phyloP scores from a whole-genome alignment of 2,329 filamentous ascomycete species.

The Alternaria sp. region DNA sequence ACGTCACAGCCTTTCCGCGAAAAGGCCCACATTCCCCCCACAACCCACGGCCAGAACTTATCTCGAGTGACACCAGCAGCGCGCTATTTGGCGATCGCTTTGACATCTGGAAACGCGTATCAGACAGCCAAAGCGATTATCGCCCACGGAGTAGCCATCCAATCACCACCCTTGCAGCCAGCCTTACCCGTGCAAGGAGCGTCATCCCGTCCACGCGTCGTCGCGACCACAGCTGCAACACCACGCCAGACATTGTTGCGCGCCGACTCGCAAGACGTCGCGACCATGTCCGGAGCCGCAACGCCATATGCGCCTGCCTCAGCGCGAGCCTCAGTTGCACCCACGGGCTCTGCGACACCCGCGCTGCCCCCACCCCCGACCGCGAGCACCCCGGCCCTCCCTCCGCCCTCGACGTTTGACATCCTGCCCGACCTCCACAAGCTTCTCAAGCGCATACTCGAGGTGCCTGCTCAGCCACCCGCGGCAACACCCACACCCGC shows the following conservation, averaged over 20 bases:
- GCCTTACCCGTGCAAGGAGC: constrained; percentile 24
- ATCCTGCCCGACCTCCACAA: constrained; percentile 81
- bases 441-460: constrained; percentile 76
- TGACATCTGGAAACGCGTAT: constrained; percentile 2
- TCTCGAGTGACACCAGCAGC: constrained; percentile 17
- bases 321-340: constrained; percentile 38
- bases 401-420: constrained; percentile 84
- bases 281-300: constrained; percentile 42
- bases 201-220: constrained; percentile 25
- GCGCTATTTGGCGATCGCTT: constrained; percentile 11
- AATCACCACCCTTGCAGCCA: constrained; percentile 21
- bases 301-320: constrained; percentile 44
- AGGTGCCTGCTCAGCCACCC: constrained; percentile 47
- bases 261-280: constrained; percentile 6
- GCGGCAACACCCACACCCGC: constrained; percentile 32
- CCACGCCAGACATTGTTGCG: constrained; percentile 20
- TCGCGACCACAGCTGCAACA: constrained; percentile 23
- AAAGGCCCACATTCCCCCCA: constrained; percentile 16
- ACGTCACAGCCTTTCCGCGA: constrained; percentile 31
- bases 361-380: constrained; percentile 29
- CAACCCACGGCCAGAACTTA: constrained; percentile 34
- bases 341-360: constrained; percentile 41
- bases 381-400: constrained; percentile 62
- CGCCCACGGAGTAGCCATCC: constrained; percentile 12
- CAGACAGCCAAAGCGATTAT: constrained; percentile 7